Evolutionary conservation across 1,139 yeast species (phyloP), one percentile per base, ranked within the genome.

Genomic region (Candida sanyaensis): DNA sequence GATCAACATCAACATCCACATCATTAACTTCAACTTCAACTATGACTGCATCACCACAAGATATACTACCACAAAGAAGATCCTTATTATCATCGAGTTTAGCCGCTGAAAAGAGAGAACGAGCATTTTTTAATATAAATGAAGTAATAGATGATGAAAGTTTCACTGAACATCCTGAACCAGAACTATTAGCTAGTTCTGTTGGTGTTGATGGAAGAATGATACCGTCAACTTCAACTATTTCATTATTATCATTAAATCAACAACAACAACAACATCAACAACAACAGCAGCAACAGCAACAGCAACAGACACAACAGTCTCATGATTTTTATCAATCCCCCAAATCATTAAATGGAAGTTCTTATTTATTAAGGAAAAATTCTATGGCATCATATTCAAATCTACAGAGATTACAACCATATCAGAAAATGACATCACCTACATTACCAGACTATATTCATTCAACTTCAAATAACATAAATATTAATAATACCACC

Each of bases 181-280:
- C 85, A 0, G 75, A 71, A 51, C 63, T 81, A 36, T 62, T 79
- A 44, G 85, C 85, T 1, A 73, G 80, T 4, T 78, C 84, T 0
- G 83, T 78, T 9, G 84, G 83, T 1, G 60, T 69, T 33, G 79
- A 75, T 29, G 84, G 83, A 0, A 59, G 73, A 28, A 56, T 81
- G 37, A 72, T 80, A 21, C 84, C 84, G 5, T 78, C 83, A 5
- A 73, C 83, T 5, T 80, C 84, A 9, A 73, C 77, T 21, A 81
- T 81, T 2, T 79, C 84, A 12, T 63, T 81, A 7, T 65, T 81
- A 11, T 78, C 83, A 1, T 64, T 81, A 46, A 78, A 65, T 51
- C 63, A 60, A 37, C 57, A 56, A 32, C 48, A 42, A 9, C 47
- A 49, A 6, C 45, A 37, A 24, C 39, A 44, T 7, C 46, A 42